These are phyloP conservation scores for Xylariales sp. DNA, from an alignment of 2,329 filamentous ascomycete species.

Conservation along the genomic window DNA sequence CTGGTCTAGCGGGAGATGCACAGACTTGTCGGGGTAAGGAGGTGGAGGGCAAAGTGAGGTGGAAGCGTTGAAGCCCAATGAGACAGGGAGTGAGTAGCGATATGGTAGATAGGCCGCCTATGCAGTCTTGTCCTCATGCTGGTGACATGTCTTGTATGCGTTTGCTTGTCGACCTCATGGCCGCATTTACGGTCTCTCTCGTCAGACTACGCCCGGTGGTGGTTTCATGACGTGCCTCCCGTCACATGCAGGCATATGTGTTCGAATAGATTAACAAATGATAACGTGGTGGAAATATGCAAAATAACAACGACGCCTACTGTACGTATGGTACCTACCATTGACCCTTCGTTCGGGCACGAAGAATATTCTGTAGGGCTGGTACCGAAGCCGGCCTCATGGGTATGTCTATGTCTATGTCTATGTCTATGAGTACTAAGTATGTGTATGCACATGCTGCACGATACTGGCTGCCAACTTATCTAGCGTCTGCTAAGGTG, in stretches of 20 bases:
- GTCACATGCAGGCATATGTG: slow-evolving; percentile 16
- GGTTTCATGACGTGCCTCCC: slow-evolving; percentile 31
- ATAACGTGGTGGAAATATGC: slow-evolving; percentile 14
- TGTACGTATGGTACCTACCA: neutral
- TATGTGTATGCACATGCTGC: slow-evolving; percentile 15
- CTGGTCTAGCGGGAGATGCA: neutral
- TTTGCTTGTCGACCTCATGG: slow-evolving; percentile 24
- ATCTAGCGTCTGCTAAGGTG: slow-evolving; percentile 30
- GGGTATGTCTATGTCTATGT: neutral
- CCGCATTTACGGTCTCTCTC: slow-evolving; percentile 26
- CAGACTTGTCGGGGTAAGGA: neutral
- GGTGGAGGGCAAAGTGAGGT: neutral
- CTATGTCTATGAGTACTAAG: neutral
- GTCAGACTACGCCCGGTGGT: slow-evolving; percentile 23
- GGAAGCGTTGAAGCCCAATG: slow-evolving; percentile 28
- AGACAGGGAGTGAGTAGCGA: slow-evolving; percentile 10
- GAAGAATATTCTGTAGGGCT: slow-evolving; percentile 34
- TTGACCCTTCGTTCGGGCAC: slow-evolving; percentile 25
- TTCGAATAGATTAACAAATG: slow-evolving; percentile 11
- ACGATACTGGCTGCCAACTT: slow-evolving; percentile 25
- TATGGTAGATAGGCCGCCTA: slow-evolving; percentile 3
- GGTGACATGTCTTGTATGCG: slow-evolving; percentile 32
- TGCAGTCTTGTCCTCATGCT: slow-evolving; percentile 12
- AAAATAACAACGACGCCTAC: slow-evolving; percentile 12
- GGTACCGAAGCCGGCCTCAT: slow-evolving; percentile 27